A percentile compares a stretch with the other conserved stretches of the same genome.
These are phyloP conservation scores for Ilex paraguariensis DNA, from an alignment of 305 asterid genomes.

Conservation along the genomic window DNA sequence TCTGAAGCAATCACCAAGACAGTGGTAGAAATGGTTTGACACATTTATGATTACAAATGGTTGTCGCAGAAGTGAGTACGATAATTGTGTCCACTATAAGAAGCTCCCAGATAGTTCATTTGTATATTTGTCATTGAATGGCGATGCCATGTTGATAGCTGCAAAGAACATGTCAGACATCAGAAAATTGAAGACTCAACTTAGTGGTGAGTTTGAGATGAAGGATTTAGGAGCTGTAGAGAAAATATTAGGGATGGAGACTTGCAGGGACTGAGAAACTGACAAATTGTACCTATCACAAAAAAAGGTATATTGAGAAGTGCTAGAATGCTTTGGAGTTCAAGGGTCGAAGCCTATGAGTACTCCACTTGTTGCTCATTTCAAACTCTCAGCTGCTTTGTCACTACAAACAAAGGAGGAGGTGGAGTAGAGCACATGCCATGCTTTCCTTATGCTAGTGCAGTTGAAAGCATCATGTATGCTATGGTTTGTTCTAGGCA, in stretches of 20 bases:
- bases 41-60: background rate
- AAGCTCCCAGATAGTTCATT: too few relatives aligned
- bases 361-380: background rate
- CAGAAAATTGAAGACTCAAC: too few relatives aligned
- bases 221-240: too few relatives aligned
- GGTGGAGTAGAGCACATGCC: background rate
- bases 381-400: background rate
- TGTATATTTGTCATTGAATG: too few relatives aligned
- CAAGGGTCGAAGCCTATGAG: background rate
- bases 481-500: background rate
- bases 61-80: too few relatives aligned
- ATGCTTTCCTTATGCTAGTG: background rate
- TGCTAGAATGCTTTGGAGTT: background rate
- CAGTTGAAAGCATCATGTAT: background rate
- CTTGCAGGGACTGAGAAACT: background rate
- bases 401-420: background rate
- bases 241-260: background rate
- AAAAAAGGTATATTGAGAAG: too few relatives aligned
- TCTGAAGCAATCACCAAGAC: background rate
- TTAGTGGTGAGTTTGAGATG: too few relatives aligned
- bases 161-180: too few relatives aligned
- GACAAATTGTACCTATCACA: background rate
- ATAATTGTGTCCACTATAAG: too few relatives aligned
- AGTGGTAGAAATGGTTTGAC: background rate
- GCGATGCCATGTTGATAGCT: too few relatives aligned